phyloP scores from a whole-genome alignment of 176 grass and related monocot species.

The Aechmea fasciata region DNA sequence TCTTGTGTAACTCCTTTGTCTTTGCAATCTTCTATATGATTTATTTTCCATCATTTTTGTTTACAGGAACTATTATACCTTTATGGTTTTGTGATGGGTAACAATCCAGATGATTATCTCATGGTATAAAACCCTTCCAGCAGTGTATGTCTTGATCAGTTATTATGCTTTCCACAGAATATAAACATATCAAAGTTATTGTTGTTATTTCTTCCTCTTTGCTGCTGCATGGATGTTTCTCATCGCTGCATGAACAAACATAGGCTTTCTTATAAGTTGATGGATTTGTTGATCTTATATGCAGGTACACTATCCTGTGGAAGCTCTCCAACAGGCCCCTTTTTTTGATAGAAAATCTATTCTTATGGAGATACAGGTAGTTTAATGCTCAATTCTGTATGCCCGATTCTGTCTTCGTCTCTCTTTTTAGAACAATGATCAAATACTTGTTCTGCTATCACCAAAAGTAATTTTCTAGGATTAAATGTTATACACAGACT shows the following conservation, averaged over 20 bases:
- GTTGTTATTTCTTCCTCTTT: conserved; percentile 5
- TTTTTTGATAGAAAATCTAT: conserved; percentile 48
- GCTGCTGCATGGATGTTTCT: neutral
- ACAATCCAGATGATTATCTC: conserved; percentile 90
- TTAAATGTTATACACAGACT: neutral
- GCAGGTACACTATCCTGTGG: conserved; percentile 87
- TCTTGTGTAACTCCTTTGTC: neutral
- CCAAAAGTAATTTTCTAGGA: neutral
- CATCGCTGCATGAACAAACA: neutral
- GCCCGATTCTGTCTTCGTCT: conserved; percentile 8
- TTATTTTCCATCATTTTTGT: conserved; percentile 9
- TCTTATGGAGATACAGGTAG: conserved; percentile 84
- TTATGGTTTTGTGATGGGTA: conserved; percentile 87
- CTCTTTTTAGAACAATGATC: neutral
- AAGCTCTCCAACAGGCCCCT: conserved; percentile 55
- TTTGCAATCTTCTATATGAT: neutral
- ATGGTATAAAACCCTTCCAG: conserved; percentile 45
- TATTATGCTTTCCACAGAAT: conserved; percentile 9
- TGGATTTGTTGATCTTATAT: conserved; percentile 17
- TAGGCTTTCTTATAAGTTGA: neutral
- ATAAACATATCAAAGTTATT: conserved; percentile 1
- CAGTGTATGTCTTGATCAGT: conserved; percentile 19
- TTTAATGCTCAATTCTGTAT: neutral
- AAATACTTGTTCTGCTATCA: neutral
- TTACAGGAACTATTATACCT: conserved; percentile 82